phyloP scores from a whole-genome alignment of 2,329 filamentous ascomycete species.

The Alternaria burnsii region DNA sequence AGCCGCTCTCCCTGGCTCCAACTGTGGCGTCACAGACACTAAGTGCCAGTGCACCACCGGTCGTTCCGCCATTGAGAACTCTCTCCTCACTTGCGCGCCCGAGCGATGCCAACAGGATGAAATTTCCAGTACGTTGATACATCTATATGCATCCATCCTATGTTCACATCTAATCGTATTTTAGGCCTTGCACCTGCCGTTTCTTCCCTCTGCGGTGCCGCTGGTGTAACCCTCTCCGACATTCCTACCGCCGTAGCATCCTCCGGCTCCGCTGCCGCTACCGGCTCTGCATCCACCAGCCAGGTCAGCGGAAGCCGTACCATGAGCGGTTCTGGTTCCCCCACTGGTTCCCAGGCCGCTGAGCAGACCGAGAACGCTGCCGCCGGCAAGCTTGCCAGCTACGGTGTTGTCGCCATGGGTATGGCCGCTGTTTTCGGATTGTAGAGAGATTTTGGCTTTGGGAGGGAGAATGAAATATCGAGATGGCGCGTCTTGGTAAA shows the following conservation, averaged over 20 bases:
- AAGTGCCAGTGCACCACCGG: slow-evolving; percentile 63
- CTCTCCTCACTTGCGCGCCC: slow-evolving; percentile 54
- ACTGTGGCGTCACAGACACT: slow-evolving; percentile 58
- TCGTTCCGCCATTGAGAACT: slow-evolving; percentile 43
- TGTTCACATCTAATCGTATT: neutral
- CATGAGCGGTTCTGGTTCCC: slow-evolving; percentile 9
- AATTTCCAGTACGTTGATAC: slow-evolving; percentile 48
- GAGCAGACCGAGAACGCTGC: slow-evolving; percentile 29
- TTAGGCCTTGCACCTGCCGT: slow-evolving; percentile 37
- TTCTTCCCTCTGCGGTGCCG: slow-evolving; percentile 37
- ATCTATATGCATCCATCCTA: neutral
- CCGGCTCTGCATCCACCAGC: slow-evolving; percentile 14
- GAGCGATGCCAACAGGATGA: slow-evolving; percentile 50
- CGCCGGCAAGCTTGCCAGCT: slow-evolving; percentile 26
- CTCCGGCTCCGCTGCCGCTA: slow-evolving; percentile 1
- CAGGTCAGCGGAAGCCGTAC: slow-evolving; percentile 4
- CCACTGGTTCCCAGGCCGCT: slow-evolving; percentile 11
- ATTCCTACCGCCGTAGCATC: slow-evolving; percentile 27
- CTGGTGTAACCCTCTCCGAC: slow-evolving; percentile 36
- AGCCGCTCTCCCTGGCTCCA: slow-evolving; percentile 57
- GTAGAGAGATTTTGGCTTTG: slow-evolving; percentile 15
- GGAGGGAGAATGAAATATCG: neutral
- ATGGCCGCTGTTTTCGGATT: slow-evolving; percentile 34
- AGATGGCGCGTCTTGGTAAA: neutral
- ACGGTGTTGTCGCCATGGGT: slow-evolving; percentile 37